Evolutionary conservation across 306 rosid genomes (phyloP), one percentile per base, ranked within the genome.

Genomic region (Astragalus glycyphyllos): DNA sequence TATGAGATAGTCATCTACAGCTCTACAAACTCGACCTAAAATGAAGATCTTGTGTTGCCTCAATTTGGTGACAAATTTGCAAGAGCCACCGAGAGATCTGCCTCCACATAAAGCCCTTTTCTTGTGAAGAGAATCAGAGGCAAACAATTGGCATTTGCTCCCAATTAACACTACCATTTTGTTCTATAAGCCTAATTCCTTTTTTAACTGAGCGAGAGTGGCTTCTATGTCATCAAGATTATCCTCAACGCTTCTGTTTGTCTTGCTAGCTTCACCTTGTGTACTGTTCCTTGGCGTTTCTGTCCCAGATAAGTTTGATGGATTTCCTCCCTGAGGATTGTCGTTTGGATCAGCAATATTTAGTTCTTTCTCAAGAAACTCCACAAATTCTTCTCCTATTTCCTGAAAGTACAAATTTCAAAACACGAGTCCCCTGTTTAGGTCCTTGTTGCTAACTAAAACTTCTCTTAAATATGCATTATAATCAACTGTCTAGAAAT

Each of bases 301-400:
- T 55, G 81, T 8, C 56, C 78, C 78, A 8, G 82, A 71, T 58
- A 80, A 49, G 41, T 69, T 57, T 17, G 82, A 85, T 59, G 78
- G 12, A 57, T 81, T 83, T 55, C 71, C 83, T 53, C 72, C 85
- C 45, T 68, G 51, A 50, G 85, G 70, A 15, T 23, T 45, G n/a
- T 79, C 50, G 40, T 80, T 72, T 44, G 77, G 14, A 70, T 82
- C 86, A 5, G 78, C 84, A 73, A 89, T 72, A 82, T 84, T 89
- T 55, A 94, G 96, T 76, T 94, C 99, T 79, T 94, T 94, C 92
- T 91, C 96, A 6, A 94, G 96, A 76, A 94, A 91, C 66, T 89
- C 99, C 42, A 91, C 97, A 80, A 91, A 91, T 48, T 94, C 97
- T 83, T 94, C 99, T 74, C 99, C 99, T 42, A 94, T 87, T 76